phyloP scores from a whole-genome alignment of 2,329 filamentous ascomycete species.

The Cercospora citrullina region DNA sequence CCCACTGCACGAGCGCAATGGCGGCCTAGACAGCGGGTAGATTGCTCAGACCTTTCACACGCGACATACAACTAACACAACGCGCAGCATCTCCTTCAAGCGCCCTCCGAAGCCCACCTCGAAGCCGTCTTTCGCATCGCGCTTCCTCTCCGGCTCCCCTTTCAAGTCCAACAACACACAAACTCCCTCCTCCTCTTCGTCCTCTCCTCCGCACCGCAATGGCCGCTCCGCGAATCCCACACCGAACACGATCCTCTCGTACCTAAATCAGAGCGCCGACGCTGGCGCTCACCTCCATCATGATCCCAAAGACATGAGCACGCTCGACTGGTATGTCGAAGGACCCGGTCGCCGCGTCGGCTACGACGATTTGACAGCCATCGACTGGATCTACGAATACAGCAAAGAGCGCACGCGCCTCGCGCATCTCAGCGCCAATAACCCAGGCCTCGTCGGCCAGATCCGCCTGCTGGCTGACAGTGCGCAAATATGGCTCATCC shows the following conservation, averaged over 20 bases:
- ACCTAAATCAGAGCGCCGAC: slow-evolving; percentile 43
- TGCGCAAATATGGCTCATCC: slow-evolving; percentile 87
- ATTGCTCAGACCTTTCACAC: slow-evolving; percentile 2
- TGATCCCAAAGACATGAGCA: slow-evolving; percentile 48
- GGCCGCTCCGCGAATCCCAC: slow-evolving; percentile 42
- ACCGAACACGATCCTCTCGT: slow-evolving; percentile 40
- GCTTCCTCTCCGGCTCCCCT: slow-evolving; percentile 46
- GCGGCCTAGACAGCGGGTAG: slow-evolving; percentile 50
- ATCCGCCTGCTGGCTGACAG: slow-evolving; percentile 73
- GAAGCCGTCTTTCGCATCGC: slow-evolving; percentile 44
- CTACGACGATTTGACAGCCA: slow-evolving; percentile 94
- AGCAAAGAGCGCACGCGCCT: slow-evolving; percentile 90
- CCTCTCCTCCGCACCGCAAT: slow-evolving; percentile 33
- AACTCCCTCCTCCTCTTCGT: slow-evolving; percentile 35
- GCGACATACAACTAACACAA: slow-evolving; percentile 13
- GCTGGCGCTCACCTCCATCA: slow-evolving; percentile 40
- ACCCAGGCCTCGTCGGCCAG: slow-evolving; percentile 71
- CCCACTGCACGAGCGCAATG: slow-evolving; percentile 37
- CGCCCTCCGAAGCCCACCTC: slow-evolving; percentile 58
- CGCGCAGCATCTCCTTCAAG: slow-evolving; percentile 64
- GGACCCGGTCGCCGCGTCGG: slow-evolving; percentile 85
- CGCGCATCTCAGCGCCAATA: slow-evolving; percentile 69
- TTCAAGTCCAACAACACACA: slow-evolving; percentile 37
- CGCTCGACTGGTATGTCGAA: slow-evolving; percentile 81
- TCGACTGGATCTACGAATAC: slow-evolving; percentile 99